phyloP scores from a whole-genome alignment of 2,329 filamentous ascomycete species.

The Hirsutella rhossiliensis region DNA sequence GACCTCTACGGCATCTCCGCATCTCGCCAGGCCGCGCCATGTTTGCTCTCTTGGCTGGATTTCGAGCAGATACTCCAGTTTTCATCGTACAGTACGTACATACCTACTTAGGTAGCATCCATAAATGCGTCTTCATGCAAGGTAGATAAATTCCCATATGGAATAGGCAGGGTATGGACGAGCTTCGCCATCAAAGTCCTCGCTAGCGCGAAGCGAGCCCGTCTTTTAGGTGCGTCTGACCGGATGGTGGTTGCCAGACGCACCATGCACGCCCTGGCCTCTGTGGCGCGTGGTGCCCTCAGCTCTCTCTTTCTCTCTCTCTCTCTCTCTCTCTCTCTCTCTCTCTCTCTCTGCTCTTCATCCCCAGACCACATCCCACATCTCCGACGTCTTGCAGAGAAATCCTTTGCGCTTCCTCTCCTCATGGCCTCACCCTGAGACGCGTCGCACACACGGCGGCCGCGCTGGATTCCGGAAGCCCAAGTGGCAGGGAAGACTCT shows the following conservation, averaged over 20 bases:
- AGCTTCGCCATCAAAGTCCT: background rate
- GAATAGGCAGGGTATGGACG: too few relatives aligned
- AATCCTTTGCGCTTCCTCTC: slow-evolving; percentile 5
- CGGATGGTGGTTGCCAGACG: background rate
- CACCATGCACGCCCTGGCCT: background rate
- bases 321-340: background rate
- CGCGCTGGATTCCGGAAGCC: slow-evolving; percentile 8
- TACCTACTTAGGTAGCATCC: too few relatives aligned
- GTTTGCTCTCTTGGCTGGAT: too few relatives aligned
- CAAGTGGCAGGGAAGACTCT: background rate
- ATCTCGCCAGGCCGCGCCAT: too few relatives aligned
- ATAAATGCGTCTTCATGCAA: too few relatives aligned
- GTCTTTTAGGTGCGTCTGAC: background rate
- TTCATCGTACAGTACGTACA: too few relatives aligned
- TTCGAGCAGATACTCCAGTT: too few relatives aligned
- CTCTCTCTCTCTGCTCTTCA: background rate
- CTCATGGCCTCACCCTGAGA: slow-evolving; percentile 14
- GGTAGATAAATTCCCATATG: too few relatives aligned
- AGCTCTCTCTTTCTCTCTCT: background rate
- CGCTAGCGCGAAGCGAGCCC: background rate
- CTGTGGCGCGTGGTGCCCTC: background rate
- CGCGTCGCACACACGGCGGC: slow-evolving; percentile 7
- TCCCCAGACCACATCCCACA: background rate
- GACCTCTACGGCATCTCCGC: too few relatives aligned
- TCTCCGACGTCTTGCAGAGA: background rate